Percentiles rank a stretch among this genome's conserved stretches.
Evolutionary conservation across 257 asterid genomes (phyloP).

Genomic region (Solanum infundibuliforme): DNA sequence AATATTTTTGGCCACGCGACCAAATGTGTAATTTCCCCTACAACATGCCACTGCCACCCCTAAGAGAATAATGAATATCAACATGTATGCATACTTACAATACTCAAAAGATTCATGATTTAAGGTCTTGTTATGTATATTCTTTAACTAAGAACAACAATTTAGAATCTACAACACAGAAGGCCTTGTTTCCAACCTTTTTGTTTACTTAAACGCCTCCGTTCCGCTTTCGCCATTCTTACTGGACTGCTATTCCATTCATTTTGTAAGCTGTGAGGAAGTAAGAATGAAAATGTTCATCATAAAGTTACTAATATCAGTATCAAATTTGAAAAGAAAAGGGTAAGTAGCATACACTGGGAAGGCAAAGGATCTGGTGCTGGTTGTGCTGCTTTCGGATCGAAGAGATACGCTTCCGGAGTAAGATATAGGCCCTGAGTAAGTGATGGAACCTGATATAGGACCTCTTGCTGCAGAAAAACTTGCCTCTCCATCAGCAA

Average conservation of each 20-base stretch:
- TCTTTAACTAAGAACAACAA: conserved; percentile 11
- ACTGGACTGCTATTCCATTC: conserved; percentile 97
- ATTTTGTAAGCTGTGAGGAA: conserved; percentile 49
- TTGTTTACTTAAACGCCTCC: conserved; percentile 47
- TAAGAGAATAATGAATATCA: conserved; percentile 1
- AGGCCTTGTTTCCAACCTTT: conserved; percentile 72
- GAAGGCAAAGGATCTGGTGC: conserved; percentile 79
- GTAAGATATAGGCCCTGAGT: conserved; percentile 54
- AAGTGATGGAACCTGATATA: conserved; percentile 30
- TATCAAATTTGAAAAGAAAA: not conserved
- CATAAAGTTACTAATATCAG: not conserved
- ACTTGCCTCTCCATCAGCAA: conserved; percentile 64
- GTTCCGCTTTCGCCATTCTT: conserved; percentile 73
- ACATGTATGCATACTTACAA: conserved; percentile 37
- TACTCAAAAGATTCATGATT: conserved; percentile 4
- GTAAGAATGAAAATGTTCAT: not conserved
- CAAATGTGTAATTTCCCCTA: not conserved
- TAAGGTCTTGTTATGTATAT: conserved; percentile 4
- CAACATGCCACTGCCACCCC: not conserved
- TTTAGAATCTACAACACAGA: conserved; percentile 79
- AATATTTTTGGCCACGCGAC: not conserved
- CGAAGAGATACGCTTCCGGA: conserved; percentile 80
- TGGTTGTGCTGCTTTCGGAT: conserved; percentile 86
- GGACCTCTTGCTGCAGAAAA: conserved; percentile 38
- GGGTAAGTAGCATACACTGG: conserved; percentile 51